Conservation (phyloP, 2,329 filamentous ascomycete genomes). For the Talaromyces atroroseus region DNA sequence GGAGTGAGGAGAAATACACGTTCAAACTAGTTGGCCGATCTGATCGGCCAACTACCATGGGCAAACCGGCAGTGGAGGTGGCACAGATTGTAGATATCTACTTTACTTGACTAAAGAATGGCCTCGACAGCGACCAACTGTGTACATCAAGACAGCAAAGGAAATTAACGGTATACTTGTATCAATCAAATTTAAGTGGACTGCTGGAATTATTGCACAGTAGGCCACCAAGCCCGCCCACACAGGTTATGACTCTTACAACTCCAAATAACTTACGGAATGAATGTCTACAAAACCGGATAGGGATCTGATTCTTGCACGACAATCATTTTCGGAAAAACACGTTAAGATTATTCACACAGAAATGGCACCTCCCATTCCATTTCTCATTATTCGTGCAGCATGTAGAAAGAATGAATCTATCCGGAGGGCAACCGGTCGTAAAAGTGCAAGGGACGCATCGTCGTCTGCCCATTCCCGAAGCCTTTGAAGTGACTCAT, state of each 20-base stretch:
- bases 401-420: slow-evolving; percentile 22
- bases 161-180: not conserved
- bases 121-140: not conserved
- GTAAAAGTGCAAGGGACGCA: slow-evolving; percentile 17
- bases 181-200: not conserved
- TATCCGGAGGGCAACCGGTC: slow-evolving; percentile 21
- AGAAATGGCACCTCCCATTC: not conserved
- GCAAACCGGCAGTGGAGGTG: not conserved
- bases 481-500: slow-evolving; percentile 20
- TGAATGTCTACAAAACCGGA: not conserved
- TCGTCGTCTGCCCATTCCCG: slow-evolving; percentile 17
- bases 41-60: not conserved
- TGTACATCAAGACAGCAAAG: not conserved
- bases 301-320: not conserved
- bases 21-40: not conserved
- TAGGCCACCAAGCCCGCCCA: not conserved
- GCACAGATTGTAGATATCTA: not conserved
- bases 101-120: not conserved
- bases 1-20: not conserved
- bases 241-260: not conserved
- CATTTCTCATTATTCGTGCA: slow-evolving; percentile 17
- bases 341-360: not conserved
- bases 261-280: not conserved
- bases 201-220: not conserved
- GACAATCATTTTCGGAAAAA: not conserved